Percentiles rank a stretch among this genome's conserved stretches.
These are phyloP conservation scores for Lactifluus echinatus DNA, from an alignment of 768 basidiomycete species.

Conservation along the genomic window DNA sequence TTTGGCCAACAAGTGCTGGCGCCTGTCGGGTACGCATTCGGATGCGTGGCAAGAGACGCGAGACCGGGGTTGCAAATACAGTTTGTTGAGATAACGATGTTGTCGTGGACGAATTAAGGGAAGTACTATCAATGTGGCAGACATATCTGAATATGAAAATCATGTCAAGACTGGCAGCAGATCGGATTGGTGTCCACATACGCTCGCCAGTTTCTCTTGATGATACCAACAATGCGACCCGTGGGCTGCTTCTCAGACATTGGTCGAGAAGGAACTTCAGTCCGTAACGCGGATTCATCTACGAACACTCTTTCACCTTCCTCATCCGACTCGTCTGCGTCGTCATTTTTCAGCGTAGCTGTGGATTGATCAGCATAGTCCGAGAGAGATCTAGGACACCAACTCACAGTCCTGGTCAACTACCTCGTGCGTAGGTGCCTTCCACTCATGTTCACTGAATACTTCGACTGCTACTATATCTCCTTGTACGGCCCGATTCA, in stretches of 20 bases:
- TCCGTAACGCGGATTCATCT: slow-evolving; percentile 25
- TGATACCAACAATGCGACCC: slow-evolving; percentile 81
- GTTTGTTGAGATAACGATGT: slow-evolving; percentile 83
- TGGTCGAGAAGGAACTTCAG: slow-evolving; percentile 24
- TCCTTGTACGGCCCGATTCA: slow-evolving; percentile 93
- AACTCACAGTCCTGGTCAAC: slow-evolving; percentile 82
- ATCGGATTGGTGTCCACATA: slow-evolving; percentile 34
- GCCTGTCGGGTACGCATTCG: slow-evolving; percentile 93
- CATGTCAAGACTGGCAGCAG: background rate
- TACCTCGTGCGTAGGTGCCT: slow-evolving; percentile 83
- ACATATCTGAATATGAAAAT: slow-evolving; percentile 54
- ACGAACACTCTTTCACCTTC: slow-evolving; percentile 38
- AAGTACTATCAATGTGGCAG: slow-evolving; percentile 88
- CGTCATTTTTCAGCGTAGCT: slow-evolving; percentile 82
- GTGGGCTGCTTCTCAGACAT: slow-evolving; percentile 74
- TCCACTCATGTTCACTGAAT: slow-evolving; percentile 85
- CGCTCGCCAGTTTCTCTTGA: slow-evolving; percentile 95
- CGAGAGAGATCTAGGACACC: background rate
- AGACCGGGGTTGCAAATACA: slow-evolving; percentile 91
- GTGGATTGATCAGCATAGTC: background rate
- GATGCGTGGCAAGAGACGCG: slow-evolving; percentile 85
- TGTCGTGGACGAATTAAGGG: slow-evolving; percentile 66
- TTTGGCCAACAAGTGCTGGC: slow-evolving; percentile 77
- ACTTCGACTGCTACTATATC: slow-evolving; percentile 90
- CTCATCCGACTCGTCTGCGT: slow-evolving; percentile 66